phyloP scores from a whole-genome alignment of 75 land plant genomes.

The Adiantum capillusveneris region DNA sequence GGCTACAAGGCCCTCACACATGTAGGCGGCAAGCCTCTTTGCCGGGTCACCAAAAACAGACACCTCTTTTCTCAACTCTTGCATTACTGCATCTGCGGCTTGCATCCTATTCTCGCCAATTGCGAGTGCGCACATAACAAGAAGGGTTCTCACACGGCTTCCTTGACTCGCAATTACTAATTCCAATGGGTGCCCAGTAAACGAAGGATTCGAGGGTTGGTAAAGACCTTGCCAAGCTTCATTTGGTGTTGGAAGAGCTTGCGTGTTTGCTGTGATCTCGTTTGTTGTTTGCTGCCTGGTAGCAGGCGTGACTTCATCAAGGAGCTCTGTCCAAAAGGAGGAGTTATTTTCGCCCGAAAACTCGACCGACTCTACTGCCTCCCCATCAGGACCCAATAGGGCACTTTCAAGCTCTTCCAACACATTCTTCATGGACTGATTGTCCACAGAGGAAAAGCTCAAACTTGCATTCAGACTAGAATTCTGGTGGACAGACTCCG shows the following conservation, averaged over 20 bases:
- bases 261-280: background rate
- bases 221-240: background rate
- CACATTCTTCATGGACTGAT: constrained; percentile 11
- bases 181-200: background rate
- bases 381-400: constrained; percentile 33
- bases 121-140: constrained; percentile 62
- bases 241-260: background rate
- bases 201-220: background rate
- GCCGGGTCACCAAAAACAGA: constrained; percentile 90
- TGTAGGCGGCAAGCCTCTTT: constrained; percentile 82
- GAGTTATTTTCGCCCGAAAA: background rate
- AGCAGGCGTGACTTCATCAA: background rate
- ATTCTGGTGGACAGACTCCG: background rate
- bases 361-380: constrained; percentile 6
- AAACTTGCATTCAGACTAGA: background rate
- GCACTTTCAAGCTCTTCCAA: constrained; percentile 27
- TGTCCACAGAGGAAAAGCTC: background rate
- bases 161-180: background rate
- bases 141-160: constrained; percentile 12
- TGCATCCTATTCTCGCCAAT: constrained; percentile 44
- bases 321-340: background rate
- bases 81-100: constrained; percentile 47
- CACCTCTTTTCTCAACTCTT: constrained; percentile 61
- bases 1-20: constrained; percentile 94
- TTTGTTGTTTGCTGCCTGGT: background rate